Evolutionary conservation across 192 early-diverging fungal species (phyloP).

Genomic region (Pilaira anomala): DNA sequence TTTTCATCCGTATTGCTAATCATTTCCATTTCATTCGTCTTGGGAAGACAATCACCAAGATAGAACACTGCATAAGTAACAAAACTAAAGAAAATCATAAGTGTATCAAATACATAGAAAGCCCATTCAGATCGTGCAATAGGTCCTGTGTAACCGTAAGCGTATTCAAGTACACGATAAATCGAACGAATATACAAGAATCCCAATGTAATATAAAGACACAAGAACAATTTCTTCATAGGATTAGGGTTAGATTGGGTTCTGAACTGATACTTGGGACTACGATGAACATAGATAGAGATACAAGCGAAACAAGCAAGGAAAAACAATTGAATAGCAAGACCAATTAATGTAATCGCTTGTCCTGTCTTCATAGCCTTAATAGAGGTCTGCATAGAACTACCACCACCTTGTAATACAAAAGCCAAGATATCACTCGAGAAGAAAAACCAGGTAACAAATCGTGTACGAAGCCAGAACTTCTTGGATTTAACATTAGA

Average conservation of each 20-base stretch:
- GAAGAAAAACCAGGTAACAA: slow-evolving; percentile 15
- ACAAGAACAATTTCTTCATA: not conserved
- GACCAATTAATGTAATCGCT: not conserved
- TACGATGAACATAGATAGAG: not conserved
- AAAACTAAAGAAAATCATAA: not conserved
- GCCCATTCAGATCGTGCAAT: slow-evolving; percentile 8
- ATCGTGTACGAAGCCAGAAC: not conserved
- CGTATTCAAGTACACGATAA: slow-evolving; percentile 5
- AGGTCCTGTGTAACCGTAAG: not conserved
- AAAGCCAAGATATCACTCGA: slow-evolving; percentile 5
- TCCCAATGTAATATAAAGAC: not conserved
- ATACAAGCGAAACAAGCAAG: not conserved
- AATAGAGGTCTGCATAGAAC: not conserved
- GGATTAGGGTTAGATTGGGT: not conserved
- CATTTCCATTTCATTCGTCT: not conserved
- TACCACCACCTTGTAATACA: not conserved
- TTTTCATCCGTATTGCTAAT: not conserved
- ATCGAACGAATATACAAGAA: slow-evolving; percentile 5
- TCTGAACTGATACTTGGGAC: not conserved
- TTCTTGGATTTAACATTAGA: not conserved
- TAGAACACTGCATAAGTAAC: not conserved
- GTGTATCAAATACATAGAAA: slow-evolving; percentile 8
- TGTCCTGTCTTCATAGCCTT: not conserved
- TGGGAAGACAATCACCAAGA: slow-evolving; percentile 3
- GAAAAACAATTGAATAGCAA: slow-evolving; percentile 4